Base-by-base conservation (phyloP, 148 eudicot species). In the Amaranthus palmeri region DNA sequence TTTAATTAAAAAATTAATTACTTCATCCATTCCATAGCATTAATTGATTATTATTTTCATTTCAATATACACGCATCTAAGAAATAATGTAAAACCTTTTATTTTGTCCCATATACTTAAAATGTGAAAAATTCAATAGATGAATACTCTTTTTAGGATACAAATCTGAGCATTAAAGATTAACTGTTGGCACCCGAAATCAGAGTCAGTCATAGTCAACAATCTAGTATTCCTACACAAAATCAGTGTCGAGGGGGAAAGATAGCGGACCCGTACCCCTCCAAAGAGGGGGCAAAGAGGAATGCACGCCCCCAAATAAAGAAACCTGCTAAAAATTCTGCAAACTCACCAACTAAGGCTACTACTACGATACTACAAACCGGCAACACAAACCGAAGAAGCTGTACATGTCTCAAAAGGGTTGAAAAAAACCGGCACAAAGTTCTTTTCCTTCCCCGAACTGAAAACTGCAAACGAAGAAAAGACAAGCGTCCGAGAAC, bases 381-480 rank as follows among this genome's bases (percentile, higher is more conserved):
- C 42, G 0, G 61, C 1, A 58, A 58, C 13, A 25, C 14, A 8
- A 18, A 25, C 61, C 3, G 8, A 58, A 56, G 41, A 58, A 17
- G 61, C 61, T 58, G 61, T 58, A 58, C 61, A 58, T 58, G 61
- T 18, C 61, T 58, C 55, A 53, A 10, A 58, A 5, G 61, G 61
- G 61, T 58, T 58, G 61, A 10, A 58, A 57, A 54, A 15, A 25
- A 58, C 9, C 4, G 61, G 41, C n/a, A 47, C 54, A 59, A 59
- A 17, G 54, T 48, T 65, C 54, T 65, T 17, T 18, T 36, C 42
- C 10, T 65, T 0, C 41, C 3, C 11, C 69, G 17, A 54, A 65
- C 56, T 66, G 42, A 58, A 25, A 10, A 18, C 61, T 58, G 42
- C 8, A 58, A 18, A 17, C 3, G 4, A 25, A 58, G 61, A 8